These are phyloP conservation scores for Hordeum pubiflorum DNA, from an alignment of 202 grass and related monocot species.

Conservation along the genomic window DNA sequence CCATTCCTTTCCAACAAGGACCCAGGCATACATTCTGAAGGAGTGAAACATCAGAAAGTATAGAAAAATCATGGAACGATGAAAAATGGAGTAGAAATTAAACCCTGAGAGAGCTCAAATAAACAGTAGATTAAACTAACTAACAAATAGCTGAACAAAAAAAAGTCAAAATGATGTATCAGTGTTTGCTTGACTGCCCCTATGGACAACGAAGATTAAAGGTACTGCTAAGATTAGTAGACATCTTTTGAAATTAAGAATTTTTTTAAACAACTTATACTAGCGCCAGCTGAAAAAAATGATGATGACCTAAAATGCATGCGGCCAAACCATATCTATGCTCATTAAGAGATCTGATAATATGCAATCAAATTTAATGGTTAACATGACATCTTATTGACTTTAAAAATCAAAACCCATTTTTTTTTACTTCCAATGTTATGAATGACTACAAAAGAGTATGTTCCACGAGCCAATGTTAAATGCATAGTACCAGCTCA, in stretches of 20 bases:
- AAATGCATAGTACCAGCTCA: not conserved
- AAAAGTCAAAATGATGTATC: not conserved
- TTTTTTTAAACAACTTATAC: not conserved
- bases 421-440: not conserved
- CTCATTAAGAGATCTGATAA: not conserved
- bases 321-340: not conserved
- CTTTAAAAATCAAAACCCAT: not conserved
- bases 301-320: not conserved
- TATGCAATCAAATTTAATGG: not conserved
- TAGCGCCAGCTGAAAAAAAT: not conserved
- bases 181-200: not conserved
- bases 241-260: not conserved
- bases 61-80: not conserved
- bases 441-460: not conserved
- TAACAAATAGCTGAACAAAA: not conserved
- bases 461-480: not conserved
- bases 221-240: not conserved
- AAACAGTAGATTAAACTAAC: not conserved
- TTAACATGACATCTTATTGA: not conserved
- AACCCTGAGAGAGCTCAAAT: not conserved
- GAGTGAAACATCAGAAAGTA: not conserved
- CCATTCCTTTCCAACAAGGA: not conserved
- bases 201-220: not conserved
- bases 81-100: not conserved
- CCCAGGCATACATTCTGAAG: not conserved